Evolutionary conservation across 352 stramenopile genomes (phyloP).

Genomic region (Globisporangium paddicum): DNA sequence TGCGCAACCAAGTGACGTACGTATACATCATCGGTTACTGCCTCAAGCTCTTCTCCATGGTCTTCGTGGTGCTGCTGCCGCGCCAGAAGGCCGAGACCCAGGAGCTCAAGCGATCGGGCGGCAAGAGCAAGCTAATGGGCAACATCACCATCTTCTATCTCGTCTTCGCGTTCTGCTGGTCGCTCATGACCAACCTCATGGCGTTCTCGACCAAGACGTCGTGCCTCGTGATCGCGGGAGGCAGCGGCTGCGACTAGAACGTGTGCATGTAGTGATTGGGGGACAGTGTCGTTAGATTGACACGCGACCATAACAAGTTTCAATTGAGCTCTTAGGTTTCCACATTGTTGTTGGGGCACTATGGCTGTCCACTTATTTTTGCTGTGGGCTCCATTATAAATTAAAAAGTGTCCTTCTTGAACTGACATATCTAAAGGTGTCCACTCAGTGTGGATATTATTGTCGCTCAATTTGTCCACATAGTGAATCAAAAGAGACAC

Average conservation of each 20-base stretch:
- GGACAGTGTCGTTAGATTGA: too few species aligned
- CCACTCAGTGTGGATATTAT: too few species aligned
- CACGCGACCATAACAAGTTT: too few species aligned
- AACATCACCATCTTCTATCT: constrained; percentile 16
- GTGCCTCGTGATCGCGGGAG: constrained; percentile 11
- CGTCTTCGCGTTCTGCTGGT: constrained; percentile 13
- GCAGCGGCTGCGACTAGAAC: constrained; percentile 3
- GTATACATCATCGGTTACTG: constrained; percentile 19
- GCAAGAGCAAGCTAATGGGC: constrained; percentile 16
- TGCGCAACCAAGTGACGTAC: constrained; percentile 21
- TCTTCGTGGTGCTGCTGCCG: constrained; percentile 20
- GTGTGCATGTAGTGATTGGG: too few species aligned
- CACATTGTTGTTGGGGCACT: too few species aligned
- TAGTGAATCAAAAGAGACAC: too few species aligned
- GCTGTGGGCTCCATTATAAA: too few species aligned
- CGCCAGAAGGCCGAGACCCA: constrained; percentile 22
- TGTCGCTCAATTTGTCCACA: too few species aligned
- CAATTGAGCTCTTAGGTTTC: too few species aligned
- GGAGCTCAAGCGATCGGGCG: constrained; percentile 26
- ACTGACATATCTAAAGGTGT: too few species aligned
- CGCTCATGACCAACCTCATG: constrained; percentile 24
- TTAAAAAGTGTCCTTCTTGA: too few species aligned
- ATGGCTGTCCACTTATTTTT: too few species aligned
- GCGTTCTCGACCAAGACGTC: constrained; percentile 13
- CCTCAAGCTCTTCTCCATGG: constrained; percentile 17